A percentile compares a stretch with the other conserved stretches of the same genome.
phyloP scores from a whole-genome alignment of 2,329 filamentous ascomycete genomes.

The Penicillium freii region DNA sequence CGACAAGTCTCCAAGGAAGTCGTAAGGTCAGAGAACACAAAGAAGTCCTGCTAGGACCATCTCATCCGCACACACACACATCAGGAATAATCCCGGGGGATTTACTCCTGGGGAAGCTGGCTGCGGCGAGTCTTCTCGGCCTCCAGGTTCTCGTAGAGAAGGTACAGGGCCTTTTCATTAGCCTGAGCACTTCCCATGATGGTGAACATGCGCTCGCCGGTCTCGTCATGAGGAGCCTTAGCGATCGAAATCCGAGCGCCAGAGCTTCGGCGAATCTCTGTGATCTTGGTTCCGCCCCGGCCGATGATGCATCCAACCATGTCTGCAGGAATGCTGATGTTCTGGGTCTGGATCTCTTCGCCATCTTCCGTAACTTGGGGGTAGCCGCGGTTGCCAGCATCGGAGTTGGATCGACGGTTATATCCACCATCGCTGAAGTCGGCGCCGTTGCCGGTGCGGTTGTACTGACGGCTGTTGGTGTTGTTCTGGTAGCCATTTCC shows the following conservation, averaged over 20 bases:
- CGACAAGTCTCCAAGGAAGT: slow-evolving; percentile 29
- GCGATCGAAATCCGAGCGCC: slow-evolving; percentile 97
- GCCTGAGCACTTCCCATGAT: slow-evolving; percentile 93
- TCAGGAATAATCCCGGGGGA: slow-evolving; percentile 7
- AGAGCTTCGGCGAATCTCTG: slow-evolving; percentile 95
- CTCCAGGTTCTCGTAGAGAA: slow-evolving; percentile 97
- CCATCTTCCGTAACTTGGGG: slow-evolving; percentile 93
- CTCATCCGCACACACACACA: slow-evolving; percentile 16
- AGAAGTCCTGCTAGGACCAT: slow-evolving; percentile 19
- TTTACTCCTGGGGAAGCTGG: slow-evolving; percentile 64
- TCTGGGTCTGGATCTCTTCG: slow-evolving; percentile 96
- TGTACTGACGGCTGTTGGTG: slow-evolving; percentile 66
- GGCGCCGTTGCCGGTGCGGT: slow-evolving; percentile 91
- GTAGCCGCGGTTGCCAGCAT: slow-evolving; percentile 74
- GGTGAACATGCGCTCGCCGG: slow-evolving; percentile 98
- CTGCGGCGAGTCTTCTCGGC: slow-evolving; percentile 98
- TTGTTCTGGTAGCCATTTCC: slow-evolving; percentile 48
- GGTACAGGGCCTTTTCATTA: slow-evolving; percentile 93
- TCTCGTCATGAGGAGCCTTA: slow-evolving; percentile 94
- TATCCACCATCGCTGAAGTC: slow-evolving; percentile 89
- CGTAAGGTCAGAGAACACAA: slow-evolving; percentile 27
- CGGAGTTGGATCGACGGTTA: slow-evolving; percentile 78
- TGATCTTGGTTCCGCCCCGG: slow-evolving; percentile 92
- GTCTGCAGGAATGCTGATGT: slow-evolving; percentile 98
- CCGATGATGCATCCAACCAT: slow-evolving; percentile 99